A percentile compares a stretch with the other conserved stretches of the same genome.
These are phyloP conservation scores for Quercus robur DNA, from an alignment of 306 rosid species.

Conservation along the genomic window DNA sequence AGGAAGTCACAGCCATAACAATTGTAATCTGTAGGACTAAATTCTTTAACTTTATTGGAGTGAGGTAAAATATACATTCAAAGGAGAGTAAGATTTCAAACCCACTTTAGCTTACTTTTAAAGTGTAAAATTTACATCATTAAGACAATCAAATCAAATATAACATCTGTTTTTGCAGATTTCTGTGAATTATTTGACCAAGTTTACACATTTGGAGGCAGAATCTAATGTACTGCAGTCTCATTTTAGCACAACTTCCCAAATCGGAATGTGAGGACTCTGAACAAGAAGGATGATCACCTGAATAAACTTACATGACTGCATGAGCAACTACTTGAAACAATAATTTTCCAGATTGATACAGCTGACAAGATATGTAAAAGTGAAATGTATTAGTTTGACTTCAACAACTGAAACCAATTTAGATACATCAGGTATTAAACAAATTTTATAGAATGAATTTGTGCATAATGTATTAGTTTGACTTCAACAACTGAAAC, in stretches of 20 bases:
- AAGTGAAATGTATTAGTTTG: not conserved
- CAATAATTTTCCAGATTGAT: not conserved
- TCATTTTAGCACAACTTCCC: not conserved
- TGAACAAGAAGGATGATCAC: not conserved
- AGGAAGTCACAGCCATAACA: not conserved
- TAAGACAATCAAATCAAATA: not conserved
- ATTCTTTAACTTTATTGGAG: no score
- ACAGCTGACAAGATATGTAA: not conserved
- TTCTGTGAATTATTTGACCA: not conserved
- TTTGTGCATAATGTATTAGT: not conserved
- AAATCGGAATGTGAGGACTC: not conserved
- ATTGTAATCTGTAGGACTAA: not conserved
- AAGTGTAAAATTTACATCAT: not conserved
- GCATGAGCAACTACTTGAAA: not conserved
- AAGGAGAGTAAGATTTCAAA: no score
- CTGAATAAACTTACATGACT: not conserved
- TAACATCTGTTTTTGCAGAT: not conserved
- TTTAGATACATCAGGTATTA: not conserved
- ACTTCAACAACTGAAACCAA: not conserved
- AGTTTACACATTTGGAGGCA: not conserved
- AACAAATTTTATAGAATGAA: no score
- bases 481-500: not conserved
- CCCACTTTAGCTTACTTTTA: no score
- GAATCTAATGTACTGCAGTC: not conserved
- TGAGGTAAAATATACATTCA: no score